Evolutionary conservation across 2,329 filamentous ascomycete genomes (phyloP).

Genomic region (Chaetomiaceae sp.): DNA sequence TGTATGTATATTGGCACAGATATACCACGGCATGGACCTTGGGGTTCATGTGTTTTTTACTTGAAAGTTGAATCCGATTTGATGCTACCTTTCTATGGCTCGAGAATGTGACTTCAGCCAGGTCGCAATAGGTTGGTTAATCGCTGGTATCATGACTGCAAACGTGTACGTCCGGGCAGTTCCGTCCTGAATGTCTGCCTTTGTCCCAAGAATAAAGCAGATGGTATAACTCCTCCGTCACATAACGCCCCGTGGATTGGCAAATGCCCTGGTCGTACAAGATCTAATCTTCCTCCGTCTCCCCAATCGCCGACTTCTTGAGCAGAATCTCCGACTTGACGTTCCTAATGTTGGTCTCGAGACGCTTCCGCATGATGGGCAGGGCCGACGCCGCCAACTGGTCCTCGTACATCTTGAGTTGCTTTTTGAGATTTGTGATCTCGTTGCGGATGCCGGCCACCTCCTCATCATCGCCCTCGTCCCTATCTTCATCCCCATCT

Average conservation of each 20-base stretch:
- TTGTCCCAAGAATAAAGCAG: too few relatives aligned
- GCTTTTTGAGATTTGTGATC: constrained; percentile 48
- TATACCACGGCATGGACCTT: constrained; percentile 5
- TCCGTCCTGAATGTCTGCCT: too few relatives aligned
- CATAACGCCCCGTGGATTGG: too few relatives aligned
- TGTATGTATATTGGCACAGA: constrained; percentile 17
- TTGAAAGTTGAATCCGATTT: not conserved
- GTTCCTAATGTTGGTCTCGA: constrained; percentile 46
- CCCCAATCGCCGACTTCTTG: constrained; percentile 34
- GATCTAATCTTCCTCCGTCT: constrained; percentile 32
- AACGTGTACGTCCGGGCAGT: too few relatives aligned
- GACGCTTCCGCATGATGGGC: constrained; percentile 45
- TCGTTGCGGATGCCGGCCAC: constrained; percentile 52
- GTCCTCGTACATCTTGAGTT: constrained; percentile 42
- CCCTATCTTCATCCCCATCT: constrained; percentile 46
- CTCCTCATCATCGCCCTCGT: constrained; percentile 51
- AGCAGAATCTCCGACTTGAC: constrained; percentile 38
- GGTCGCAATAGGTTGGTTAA: not conserved
- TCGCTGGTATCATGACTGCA: too few relatives aligned
- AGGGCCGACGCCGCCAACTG: constrained; percentile 42
- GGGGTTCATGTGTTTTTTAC: not conserved
- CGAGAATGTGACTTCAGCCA: not conserved
- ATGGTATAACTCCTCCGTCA: too few relatives aligned
- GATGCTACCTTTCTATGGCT: not conserved
- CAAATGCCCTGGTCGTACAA: too few relatives aligned